Evolutionary conservation across 371 early-diverging fungal genomes (phyloP).

Genomic region (Smittium mucronatum): DNA sequence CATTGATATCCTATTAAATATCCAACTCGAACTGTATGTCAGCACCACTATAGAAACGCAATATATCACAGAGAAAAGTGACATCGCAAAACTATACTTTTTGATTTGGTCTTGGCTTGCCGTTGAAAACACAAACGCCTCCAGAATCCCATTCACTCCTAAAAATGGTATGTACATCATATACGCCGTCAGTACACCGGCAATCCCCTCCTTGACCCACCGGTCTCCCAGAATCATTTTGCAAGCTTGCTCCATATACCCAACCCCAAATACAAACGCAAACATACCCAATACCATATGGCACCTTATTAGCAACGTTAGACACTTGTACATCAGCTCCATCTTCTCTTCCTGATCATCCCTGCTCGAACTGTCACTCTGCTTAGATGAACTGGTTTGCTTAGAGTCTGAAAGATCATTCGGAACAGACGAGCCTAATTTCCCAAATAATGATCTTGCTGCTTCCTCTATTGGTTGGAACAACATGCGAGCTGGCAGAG

Average conservation of each 20-base stretch:
- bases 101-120: conserved; percentile 48
- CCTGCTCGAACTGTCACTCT: background rate
- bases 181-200: conserved; percentile 52
- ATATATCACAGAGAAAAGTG: conserved; percentile 58
- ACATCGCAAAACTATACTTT: conserved; percentile 55
- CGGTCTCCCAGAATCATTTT: conserved; percentile 55
- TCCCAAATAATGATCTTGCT: conserved; percentile 66
- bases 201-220: conserved; percentile 36
- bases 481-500: conserved; percentile 73
- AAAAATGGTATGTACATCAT: conserved; percentile 83
- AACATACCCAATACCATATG: conserved; percentile 65
- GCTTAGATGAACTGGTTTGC: background rate
- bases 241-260: conserved; percentile 62
- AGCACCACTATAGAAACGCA: conserved; percentile 42
- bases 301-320: conserved; percentile 52
- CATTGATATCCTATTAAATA: too few relatives aligned
- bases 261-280: conserved; percentile 71
- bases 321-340: conserved; percentile 8
- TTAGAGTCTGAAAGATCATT: background rate
- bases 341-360: conserved; percentile 3
- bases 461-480: conserved; percentile 92
- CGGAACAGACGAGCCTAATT: conserved; percentile 13
- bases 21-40: conserved; percentile 42
- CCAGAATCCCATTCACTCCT: conserved; percentile 90
- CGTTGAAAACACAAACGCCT: conserved; percentile 82